A percentile compares a stretch with the other conserved stretches of the same genome.
Conservation (phyloP, 202 grass and related monocot species). For the Cymbopogon flexuosus region DNA sequence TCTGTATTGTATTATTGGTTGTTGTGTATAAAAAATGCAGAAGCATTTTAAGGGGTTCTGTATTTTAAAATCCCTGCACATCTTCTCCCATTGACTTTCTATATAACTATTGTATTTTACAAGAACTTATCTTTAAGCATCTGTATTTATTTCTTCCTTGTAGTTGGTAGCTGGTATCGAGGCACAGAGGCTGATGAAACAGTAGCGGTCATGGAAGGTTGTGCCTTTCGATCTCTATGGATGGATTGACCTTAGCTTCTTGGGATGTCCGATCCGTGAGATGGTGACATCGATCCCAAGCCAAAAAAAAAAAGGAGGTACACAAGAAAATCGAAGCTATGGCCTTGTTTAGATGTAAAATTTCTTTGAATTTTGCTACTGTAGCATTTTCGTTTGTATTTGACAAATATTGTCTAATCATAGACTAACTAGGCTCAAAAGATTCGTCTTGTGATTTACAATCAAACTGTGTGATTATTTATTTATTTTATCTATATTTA, state of each 20-base stretch:
- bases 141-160: not conserved
- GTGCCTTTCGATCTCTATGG: not conserved
- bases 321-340: not conserved
- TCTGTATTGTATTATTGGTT: not conserved
- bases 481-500: too few species aligned
- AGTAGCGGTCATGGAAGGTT: not conserved
- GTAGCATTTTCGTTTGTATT: too few species aligned
- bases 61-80: too few species aligned
- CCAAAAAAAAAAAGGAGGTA: not conserved
- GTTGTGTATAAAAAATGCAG: not conserved
- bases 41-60: not conserved
- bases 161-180: not conserved
- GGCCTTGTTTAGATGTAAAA: too few species aligned
- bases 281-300: not conserved
- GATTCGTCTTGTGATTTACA: too few species aligned
- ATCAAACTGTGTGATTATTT: too few species aligned
- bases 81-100: too few species aligned
- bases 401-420: too few species aligned
- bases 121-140: not conserved
- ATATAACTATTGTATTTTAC: too few species aligned
- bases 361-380: too few species aligned
- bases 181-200: not conserved
- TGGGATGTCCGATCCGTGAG: not conserved
- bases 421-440: too few species aligned
- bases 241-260: not conserved